Evolutionary conservation across 345 rosid species (phyloP), one percentile per base, ranked within the genome.

Genomic region (Cardamine resedifolia): DNA sequence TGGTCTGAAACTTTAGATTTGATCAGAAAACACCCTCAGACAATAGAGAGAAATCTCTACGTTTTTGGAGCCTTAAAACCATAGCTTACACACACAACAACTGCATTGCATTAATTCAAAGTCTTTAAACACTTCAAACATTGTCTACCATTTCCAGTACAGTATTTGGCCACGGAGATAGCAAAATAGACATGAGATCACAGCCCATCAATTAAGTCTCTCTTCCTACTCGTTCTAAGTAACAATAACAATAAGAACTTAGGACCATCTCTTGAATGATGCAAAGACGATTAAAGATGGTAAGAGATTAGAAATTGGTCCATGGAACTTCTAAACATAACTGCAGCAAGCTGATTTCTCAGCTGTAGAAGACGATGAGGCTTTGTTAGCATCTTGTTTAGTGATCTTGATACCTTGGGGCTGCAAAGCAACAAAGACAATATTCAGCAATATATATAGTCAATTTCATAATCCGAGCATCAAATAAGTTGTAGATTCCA

Each of bases 341-440:
- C 90, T 78, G 60, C 87, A 87, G 74, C 90, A 85, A 55, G 85
- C 85, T 45, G 88, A 80, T 62, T 75, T 84, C 58, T 77, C 87
- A 9, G 85, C 73, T 63, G 88, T 52, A 14, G 75, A 70, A 78
- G 83, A 83, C 19, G 79, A 56, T 0, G 76, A 79, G 19, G 82
- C 76, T 24, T 78, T 82, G 33, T 74, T 58, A 16, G 61, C 73
- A 43, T 88, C 88, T 28, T 78, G 79, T 69, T 85, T 87, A 68
- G 81, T 88, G 74, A 88, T 84, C 80, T 81, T 88, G 79, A 88
- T 79, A 26, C 88, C 83, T 70, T 81, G 87, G n/a, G 90, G 83
- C 88, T 81, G 86, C 66, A 79, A 56, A 61, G n/a, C 50, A 50
- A 56, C 4, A 48, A 21, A 33, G 0, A 49, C 21, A 30, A 31